Percentiles rank a stretch among this genome's conserved stretches.
Conservation (phyloP, 768 basidiomycete genomes). For the Dacryopinax spathularia region DNA sequence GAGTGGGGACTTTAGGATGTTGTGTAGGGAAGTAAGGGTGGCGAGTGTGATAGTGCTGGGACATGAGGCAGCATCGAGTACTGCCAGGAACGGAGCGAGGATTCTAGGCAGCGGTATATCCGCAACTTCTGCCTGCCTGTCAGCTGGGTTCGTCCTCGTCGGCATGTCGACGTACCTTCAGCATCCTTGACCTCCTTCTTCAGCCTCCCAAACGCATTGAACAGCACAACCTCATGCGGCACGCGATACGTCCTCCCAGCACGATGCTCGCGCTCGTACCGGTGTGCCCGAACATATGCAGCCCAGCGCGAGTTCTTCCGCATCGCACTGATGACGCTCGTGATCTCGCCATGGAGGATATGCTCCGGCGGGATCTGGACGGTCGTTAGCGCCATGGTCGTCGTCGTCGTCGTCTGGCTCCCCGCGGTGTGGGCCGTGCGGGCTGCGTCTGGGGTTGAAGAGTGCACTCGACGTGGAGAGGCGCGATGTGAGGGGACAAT, state of each 20-base stretch:
- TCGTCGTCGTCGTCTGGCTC: not conserved
- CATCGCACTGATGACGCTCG: constrained; percentile 85
- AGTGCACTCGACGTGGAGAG: not conserved
- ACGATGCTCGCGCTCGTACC: constrained; percentile 15
- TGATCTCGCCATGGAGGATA: constrained; percentile 78
- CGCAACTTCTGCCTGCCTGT: constrained; percentile 37
- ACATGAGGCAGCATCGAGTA: constrained; percentile 85
- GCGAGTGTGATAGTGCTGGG: constrained; percentile 97
- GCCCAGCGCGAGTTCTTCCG: constrained; percentile 98
- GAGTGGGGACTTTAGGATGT: constrained; percentile 67
- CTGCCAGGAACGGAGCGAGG: constrained; percentile 77
- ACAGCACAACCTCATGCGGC: constrained; percentile 68
- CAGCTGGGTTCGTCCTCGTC: not conserved
- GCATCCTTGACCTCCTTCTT: constrained; percentile 53
- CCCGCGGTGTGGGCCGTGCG: not conserved
- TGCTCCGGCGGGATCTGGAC: constrained; percentile 45
- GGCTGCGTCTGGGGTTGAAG: no score
- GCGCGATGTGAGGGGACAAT: not conserved
- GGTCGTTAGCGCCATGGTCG: not conserved
- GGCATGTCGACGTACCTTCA: constrained; percentile 41
- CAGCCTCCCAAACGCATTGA: constrained; percentile 79
- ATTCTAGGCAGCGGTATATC: constrained; percentile 45
- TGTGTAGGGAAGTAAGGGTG: constrained; percentile 75
- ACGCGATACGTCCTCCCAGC: constrained; percentile 59
- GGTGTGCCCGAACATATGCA: constrained; percentile 27